A percentile compares a stretch with the other conserved stretches of the same genome.
Conservation (phyloP, 2,329 filamentous ascomycete species). For the Cytospora schulzeri region DNA sequence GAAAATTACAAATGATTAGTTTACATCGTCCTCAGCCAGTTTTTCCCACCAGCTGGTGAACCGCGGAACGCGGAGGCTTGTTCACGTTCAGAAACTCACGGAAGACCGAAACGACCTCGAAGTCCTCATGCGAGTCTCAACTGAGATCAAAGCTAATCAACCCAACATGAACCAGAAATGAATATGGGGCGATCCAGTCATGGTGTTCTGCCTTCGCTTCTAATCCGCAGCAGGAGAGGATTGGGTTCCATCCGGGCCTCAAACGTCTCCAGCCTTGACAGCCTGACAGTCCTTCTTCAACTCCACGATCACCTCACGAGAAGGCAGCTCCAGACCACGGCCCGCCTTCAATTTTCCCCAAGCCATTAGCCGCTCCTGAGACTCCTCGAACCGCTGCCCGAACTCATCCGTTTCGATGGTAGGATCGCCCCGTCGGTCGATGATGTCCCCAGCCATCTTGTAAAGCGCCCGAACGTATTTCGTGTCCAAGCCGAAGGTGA, state of each 20-base stretch:
- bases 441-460: slow-evolving; percentile 27
- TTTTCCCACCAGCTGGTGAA: neutral
- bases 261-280: neutral
- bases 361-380: slow-evolving; percentile 32
- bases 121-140: too few relatives aligned
- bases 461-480: slow-evolving; percentile 31
- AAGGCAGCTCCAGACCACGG: slow-evolving; percentile 9
- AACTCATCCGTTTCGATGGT: slow-evolving; percentile 30
- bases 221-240: neutral
- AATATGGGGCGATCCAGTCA: too few relatives aligned
- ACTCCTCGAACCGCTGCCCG: slow-evolving; percentile 29
- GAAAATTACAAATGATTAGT: neutral
- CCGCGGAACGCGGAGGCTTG: neutral
- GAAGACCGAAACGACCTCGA: too few relatives aligned
- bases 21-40: neutral
- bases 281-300: slow-evolving; percentile 12
- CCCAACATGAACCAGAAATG: too few relatives aligned
- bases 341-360: slow-evolving; percentile 33
- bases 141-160: too few relatives aligned
- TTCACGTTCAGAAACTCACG: too few relatives aligned
- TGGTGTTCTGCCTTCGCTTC: neutral
- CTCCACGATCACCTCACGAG: neutral
- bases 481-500: slow-evolving; percentile 31
- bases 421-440: slow-evolving; percentile 20
- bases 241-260: neutral